These are phyloP conservation scores for Pholiota molesta DNA, from an alignment of 768 basidiomycete genomes.

Conservation along the genomic window DNA sequence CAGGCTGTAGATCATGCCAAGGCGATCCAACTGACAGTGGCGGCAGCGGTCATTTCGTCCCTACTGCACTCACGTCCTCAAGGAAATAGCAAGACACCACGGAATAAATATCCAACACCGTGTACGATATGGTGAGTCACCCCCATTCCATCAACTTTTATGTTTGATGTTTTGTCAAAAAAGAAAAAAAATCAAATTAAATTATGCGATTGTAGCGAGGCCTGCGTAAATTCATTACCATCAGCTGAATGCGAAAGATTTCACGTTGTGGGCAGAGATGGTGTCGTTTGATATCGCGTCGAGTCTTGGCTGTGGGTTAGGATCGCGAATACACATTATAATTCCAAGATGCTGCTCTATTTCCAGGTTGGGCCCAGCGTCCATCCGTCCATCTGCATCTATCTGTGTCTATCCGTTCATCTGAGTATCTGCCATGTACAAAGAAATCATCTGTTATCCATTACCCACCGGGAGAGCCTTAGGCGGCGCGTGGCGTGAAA, in stretches of 20 bases:
- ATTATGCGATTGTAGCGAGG: background rate
- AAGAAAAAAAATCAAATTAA: background rate
- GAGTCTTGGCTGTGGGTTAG: background rate
- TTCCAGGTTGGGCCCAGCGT: background rate
- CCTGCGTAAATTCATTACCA: background rate
- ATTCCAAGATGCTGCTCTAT: background rate
- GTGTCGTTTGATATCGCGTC: slow-evolving; percentile 1
- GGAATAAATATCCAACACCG: background rate
- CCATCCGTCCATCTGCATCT: background rate
- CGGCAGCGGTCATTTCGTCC: too few species aligned
- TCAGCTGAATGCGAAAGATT: background rate
- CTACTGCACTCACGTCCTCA: too few species aligned
- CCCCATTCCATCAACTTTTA: background rate
- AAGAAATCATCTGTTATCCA: background rate
- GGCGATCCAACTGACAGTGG: background rate
- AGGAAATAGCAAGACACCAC: too few species aligned
- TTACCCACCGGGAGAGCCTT: background rate
- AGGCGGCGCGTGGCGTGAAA: background rate
- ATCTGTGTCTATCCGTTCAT: background rate
- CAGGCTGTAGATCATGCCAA: background rate
- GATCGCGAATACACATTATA: background rate
- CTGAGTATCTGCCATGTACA: background rate
- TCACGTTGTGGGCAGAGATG: slow-evolving; percentile 2
- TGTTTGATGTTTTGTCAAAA: background rate
- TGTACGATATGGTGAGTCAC: background rate